Evolutionary conservation across 345 rosid genomes (phyloP).

Genomic region (Ceriops zippeliana): DNA sequence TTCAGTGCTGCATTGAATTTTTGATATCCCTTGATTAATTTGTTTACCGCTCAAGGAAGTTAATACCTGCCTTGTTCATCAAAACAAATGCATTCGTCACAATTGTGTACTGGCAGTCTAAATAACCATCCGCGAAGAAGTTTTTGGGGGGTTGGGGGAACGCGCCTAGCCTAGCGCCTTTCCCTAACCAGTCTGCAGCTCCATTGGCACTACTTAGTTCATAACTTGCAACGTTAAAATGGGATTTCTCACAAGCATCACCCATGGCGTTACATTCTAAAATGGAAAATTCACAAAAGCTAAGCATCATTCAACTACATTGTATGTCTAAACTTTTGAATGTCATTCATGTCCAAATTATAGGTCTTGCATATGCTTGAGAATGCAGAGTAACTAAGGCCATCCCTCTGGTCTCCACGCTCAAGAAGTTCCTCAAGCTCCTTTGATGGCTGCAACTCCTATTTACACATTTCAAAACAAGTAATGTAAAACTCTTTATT

Average conservation of each 20-base stretch:
- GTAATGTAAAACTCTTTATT: not conserved
- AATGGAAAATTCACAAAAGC: slow-evolving; percentile 5
- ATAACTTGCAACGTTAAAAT: not conserved
- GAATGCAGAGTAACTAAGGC: slow-evolving; percentile 42
- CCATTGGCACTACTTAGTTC: not conserved
- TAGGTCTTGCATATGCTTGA: slow-evolving; percentile 55
- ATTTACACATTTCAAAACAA: not conserved
- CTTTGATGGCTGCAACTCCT: slow-evolving; percentile 70
- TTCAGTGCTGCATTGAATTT: slow-evolving; percentile 88
- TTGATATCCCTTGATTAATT: slow-evolving; percentile 85
- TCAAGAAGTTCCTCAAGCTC: slow-evolving; percentile 50
- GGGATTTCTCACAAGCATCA: not conserved
- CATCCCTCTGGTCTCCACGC: slow-evolving; percentile 34
- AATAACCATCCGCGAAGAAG: no score
- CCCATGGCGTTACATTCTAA: slow-evolving; percentile 7
- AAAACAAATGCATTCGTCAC: no score
- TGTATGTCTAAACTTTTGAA: slow-evolving; percentile 48
- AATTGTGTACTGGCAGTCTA: no score
- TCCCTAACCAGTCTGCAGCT: no score
- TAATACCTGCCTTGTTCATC: no score
- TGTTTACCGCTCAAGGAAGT: slow-evolving; percentile 87
- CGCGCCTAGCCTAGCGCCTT: no score
- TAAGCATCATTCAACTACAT: slow-evolving; percentile 23
- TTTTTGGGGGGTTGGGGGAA: no score
- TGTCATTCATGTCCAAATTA: slow-evolving; percentile 49